Base-by-base conservation (phyloP, 257 asterid species). In the Coffea canephora region DNA sequence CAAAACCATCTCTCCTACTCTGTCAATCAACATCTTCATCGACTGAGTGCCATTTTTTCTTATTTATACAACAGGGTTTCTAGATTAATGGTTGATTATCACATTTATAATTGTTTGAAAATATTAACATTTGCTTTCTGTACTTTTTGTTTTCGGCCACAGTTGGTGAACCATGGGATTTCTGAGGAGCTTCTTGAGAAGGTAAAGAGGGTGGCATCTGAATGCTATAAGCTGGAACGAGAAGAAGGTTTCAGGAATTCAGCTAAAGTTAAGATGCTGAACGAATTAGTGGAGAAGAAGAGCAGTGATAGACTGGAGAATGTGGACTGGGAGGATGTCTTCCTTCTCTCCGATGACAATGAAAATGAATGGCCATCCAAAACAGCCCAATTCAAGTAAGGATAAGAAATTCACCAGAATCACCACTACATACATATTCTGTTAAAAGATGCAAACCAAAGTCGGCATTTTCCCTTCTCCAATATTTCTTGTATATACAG, bases 271-370 rank as follows among this genome's bases (percentile, higher is more conserved):
- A 81, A 84, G 9, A 71, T 85, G 74, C 73, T 94, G 73, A 77
- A 85, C 34, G 96, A 93, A 8, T 1, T 92, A 76, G 25, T 83
- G 34, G 89, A 89, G 43, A 87, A 86, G 61, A 86, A 87, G 61
- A 81, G 81, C 64, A 85, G 80, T 14, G 89, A 71, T 3, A 92
- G 74, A 73, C 62, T 88, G 7, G 95, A 92, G 55, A 87, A 80
- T 76, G 89, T 86, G 50, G 98, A 94, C 62, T 94, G 98, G 97
- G 98, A 94, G 59, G 98, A 94, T 86, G 97, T 91, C 43, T 88
- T 94, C 86, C 86, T 92, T 79, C 97, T 94, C 76, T 83, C 90
- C 7, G 96, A 94, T 69, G 86, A 89, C 10, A 91, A 91, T 71
- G 87, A 89, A 23, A 90, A 88, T 77, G 86, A 90, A 6, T 94